Percentiles rank a stretch among this genome's conserved stretches.
Conservation (phyloP, 139 green algal species). For the Haematococcus sp. region DNA sequence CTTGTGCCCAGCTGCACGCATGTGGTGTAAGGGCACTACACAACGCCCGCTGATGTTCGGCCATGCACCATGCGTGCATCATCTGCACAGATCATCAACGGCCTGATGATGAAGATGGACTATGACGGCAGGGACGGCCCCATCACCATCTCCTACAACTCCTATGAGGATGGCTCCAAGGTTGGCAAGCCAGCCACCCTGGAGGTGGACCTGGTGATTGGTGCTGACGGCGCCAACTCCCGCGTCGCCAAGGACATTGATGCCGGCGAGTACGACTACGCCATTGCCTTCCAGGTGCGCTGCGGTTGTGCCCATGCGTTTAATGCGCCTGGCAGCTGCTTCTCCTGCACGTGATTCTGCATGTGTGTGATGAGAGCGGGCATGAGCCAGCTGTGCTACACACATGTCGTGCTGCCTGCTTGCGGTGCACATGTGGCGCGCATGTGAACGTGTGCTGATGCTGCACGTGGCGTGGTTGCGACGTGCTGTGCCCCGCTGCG, state of each 20-base stretch:
- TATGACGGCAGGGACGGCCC: slow-evolving; percentile 62
- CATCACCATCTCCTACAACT: slow-evolving; percentile 92
- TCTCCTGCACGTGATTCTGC: background rate
- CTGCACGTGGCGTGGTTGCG: no score
- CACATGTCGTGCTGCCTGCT: no score
- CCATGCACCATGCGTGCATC: background rate
- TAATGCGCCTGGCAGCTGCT: background rate
- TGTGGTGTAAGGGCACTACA: no score
- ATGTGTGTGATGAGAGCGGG: background rate
- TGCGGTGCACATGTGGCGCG: no score
- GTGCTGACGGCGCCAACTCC: slow-evolving; percentile 97
- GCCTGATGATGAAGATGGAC: slow-evolving; percentile 92
- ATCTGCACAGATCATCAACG: slow-evolving; percentile 81
- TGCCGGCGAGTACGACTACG: slow-evolving; percentile 98
- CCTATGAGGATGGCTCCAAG: slow-evolving; percentile 85
- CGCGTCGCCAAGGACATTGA: slow-evolving; percentile 98
- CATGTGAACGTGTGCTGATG: no score
- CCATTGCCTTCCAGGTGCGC: slow-evolving; percentile 95
- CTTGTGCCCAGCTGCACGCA: background rate
- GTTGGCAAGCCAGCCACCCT: slow-evolving; percentile 75
- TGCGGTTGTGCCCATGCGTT: background rate
- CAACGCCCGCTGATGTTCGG: no score
- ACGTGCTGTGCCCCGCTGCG: no score
- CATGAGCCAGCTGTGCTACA: no score
- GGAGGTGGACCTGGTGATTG: slow-evolving; percentile 96